Conservation (phyloP, 2,329 filamentous ascomycete species). For the Claviceps humidiphila region DNA sequence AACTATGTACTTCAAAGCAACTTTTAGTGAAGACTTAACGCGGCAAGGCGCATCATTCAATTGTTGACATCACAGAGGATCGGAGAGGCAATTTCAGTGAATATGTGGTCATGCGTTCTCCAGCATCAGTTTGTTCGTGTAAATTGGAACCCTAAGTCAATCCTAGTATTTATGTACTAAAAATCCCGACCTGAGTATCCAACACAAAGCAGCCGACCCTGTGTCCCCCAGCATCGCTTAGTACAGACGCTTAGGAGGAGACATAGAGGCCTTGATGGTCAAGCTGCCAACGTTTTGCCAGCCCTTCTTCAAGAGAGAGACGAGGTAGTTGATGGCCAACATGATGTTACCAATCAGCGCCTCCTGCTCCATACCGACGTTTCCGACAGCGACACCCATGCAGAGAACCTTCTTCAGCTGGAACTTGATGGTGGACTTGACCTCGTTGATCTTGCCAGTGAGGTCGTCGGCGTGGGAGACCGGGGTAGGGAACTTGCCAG, state of each 20-base stretch:
- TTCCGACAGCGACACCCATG: slow-evolving; percentile 98
- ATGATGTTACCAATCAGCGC: slow-evolving; percentile 98
- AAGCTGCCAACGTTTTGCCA: slow-evolving; percentile 99
- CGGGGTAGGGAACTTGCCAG: slow-evolving; percentile 98
- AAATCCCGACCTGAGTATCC: neutral
- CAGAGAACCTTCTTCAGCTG: slow-evolving; percentile 99
- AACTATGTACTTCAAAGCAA: neutral
- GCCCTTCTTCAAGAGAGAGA: slow-evolving; percentile 99
- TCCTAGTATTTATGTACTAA: neutral
- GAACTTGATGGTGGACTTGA: slow-evolving; percentile 99
- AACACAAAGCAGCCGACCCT: slow-evolving; percentile 9
- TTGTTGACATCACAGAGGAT: neutral
- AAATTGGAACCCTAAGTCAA: slow-evolving; percentile 6
- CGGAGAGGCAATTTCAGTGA: neutral
- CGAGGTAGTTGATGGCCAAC: slow-evolving; percentile 99
- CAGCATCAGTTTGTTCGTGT: neutral
- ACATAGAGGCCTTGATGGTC: slow-evolving; percentile 99
- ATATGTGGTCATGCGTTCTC: neutral
- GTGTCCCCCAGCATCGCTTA: slow-evolving; percentile 36
- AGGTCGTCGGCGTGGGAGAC: slow-evolving; percentile 96
- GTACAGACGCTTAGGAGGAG: slow-evolving; percentile 94
- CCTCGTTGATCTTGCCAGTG: slow-evolving; percentile 88
- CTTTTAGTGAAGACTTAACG: neutral
- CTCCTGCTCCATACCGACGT: slow-evolving; percentile 94
- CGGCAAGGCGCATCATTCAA: neutral